Percentiles rank a stretch among this genome's conserved stretches.
Evolutionary conservation across 164 flowering plant genomes (phyloP).

Genomic region (Litsea cubeba): DNA sequence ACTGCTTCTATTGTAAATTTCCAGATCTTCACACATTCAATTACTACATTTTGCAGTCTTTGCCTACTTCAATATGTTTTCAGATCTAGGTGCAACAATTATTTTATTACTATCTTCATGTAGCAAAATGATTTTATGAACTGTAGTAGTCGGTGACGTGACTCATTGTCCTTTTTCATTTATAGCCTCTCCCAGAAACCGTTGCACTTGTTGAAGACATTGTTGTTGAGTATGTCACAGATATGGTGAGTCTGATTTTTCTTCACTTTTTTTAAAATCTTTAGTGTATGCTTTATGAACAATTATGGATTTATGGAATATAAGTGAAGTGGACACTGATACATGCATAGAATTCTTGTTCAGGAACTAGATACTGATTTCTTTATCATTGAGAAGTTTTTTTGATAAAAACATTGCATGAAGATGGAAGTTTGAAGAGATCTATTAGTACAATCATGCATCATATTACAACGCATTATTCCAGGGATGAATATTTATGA

Average conservation of each 20-base stretch:
- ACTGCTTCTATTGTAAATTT: no score
- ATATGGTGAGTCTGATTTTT: slow-evolving; percentile 47
- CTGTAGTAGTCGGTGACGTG: neutral
- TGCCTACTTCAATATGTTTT: neutral
- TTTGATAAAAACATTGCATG: neutral
- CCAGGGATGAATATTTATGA: neutral
- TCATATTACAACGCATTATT: no score
- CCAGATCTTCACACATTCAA: no score
- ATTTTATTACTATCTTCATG: neutral
- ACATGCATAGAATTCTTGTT: neutral
- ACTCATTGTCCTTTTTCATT: neutral
- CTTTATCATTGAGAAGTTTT: neutral
- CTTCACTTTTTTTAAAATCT: neutral
- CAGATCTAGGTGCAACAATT: neutral
- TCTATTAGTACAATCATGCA: no score
- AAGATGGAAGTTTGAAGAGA: neutral
- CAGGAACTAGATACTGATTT: neutral
- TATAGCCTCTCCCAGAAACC: slow-evolving; percentile 91
- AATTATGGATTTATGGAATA: neutral
- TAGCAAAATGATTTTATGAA: no score
- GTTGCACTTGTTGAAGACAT: slow-evolving; percentile 90
- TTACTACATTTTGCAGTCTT: neutral
- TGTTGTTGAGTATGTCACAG: slow-evolving; percentile 86
- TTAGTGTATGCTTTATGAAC: slow-evolving; percentile 4
- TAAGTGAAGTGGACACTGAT: neutral